Conservation (phyloP, 441 rosid species). For the Biscutella laevigata region DNA sequence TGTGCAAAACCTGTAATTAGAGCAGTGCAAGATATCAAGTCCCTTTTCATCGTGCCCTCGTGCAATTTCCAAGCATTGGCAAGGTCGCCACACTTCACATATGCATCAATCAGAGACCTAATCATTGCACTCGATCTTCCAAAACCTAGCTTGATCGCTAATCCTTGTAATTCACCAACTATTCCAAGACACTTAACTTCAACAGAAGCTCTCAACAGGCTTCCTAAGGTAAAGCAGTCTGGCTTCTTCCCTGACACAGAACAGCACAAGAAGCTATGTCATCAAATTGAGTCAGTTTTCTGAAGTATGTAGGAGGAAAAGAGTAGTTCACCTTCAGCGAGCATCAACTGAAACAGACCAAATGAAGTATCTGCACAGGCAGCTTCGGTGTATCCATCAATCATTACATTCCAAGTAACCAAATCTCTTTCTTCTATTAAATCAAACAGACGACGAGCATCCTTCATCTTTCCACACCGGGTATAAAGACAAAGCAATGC, state of each 20-base stretch:
- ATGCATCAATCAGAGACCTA: conserved; percentile 54
- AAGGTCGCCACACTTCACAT: conserved; percentile 51
- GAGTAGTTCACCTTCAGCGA: conserved; percentile 42
- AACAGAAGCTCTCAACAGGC: conserved; percentile 49
- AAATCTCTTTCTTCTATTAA: conserved; percentile 39
- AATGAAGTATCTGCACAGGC: conserved; percentile 37
- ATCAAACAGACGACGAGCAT: conserved; percentile 41
- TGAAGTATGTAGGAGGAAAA: not conserved
- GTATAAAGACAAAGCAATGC: conserved; percentile 63
- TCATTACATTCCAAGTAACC: conserved; percentile 62
- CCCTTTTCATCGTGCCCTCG: conserved; percentile 32
- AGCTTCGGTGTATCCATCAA: conserved; percentile 45
- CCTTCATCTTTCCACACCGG: conserved; percentile 48
- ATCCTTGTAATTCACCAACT: conserved; percentile 47
- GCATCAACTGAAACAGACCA: conserved; percentile 40
- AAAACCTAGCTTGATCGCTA: conserved; percentile 37
- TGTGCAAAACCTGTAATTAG: conserved; percentile 48
- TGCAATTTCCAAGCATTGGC: conserved; percentile 37
- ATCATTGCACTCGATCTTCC: conserved; percentile 31
- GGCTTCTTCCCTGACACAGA: conserved; percentile 40
- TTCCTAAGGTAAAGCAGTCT: conserved; percentile 58
- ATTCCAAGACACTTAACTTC: conserved; percentile 24
- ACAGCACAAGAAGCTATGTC: conserved; percentile 2
- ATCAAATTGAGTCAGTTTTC: not conserved
- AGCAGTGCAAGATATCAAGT: conserved; percentile 55